Evolutionary conservation across 495 filamentous ascomycete species (phyloP), one percentile per base, ranked within the genome.

Genomic region (Penicillium riverlandense): DNA sequence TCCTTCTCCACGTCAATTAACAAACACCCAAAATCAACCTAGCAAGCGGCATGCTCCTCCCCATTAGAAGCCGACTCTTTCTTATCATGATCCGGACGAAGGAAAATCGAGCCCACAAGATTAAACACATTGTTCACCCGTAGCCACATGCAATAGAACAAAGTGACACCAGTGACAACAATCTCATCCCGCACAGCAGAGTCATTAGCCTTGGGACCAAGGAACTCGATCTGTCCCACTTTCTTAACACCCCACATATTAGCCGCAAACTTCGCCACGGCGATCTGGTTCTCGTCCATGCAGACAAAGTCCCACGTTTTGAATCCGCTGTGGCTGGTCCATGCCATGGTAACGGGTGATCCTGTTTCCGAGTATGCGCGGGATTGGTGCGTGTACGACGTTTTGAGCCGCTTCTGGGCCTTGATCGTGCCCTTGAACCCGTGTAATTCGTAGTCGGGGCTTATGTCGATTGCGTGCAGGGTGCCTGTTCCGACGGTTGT

Each of bases 271-370:
- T 50, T 53, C 6, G 61, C 61, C 8, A 66, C 47, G 11, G 63
- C 55, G 39, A 53, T 35, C 37, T 59, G 52, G 1, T 58, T 37
- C 39, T 64, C 62, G 35, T 64, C 58, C 8, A 55, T 40, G 35
- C 58, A 64, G 32, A 68, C 43, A 47, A 66, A 68, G 39, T 68
- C 58, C 61, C 62, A 68, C 8, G 33, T 55, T 13, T 58, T 64
- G 39, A 64, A 55, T 9, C 47, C 50, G 16, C 37, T 37, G 27
- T 54, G 43, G 10, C 60, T 55, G 8, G 58, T 54, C 62, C 62
- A 68, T 32, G 58, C 61, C 51, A 68, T 39, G 13, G 50, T 58
- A 11, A 53, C 46, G 0, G 62, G 58, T 1, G 45, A 29, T 10
- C 45, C 52, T 8, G 46, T 49, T 8, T 40, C 37, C 7, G 54